These are phyloP conservation scores for Ascochyta pisi DNA, from an alignment of 2,329 filamentous ascomycete species.

Conservation along the genomic window DNA sequence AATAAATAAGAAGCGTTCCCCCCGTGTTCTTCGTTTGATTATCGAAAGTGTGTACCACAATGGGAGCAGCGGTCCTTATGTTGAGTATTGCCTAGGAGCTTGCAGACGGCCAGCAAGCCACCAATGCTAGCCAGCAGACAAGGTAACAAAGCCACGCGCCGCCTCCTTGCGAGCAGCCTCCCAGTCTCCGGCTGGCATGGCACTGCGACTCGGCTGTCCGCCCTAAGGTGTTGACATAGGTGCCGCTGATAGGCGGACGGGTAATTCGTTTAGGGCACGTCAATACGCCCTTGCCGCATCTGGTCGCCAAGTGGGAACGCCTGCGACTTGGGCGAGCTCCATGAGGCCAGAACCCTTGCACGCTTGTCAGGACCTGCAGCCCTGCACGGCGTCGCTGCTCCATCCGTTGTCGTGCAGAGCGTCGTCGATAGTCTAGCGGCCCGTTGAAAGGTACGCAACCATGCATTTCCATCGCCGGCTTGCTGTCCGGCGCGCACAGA, in stretches of 20 bases:
- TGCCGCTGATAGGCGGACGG: conserved; percentile 26
- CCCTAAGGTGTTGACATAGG: conserved; percentile 5
- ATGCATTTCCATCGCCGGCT: conserved; percentile 8
- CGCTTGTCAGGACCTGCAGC: conserved; percentile 21
- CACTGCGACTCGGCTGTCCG: conserved; percentile 19
- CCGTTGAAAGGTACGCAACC: conserved; percentile 18
- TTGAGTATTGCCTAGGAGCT: conserved; percentile 31
- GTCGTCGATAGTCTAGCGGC: conserved; percentile 19
- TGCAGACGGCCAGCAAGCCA: conserved; percentile 26
- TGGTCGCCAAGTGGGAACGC: conserved; percentile 7
- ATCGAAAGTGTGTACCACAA: conserved; percentile 23
- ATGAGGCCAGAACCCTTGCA: conserved; percentile 14
- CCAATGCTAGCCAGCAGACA: conserved; percentile 22
- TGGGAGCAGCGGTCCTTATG: conserved; percentile 40
- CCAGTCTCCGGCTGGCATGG: conserved; percentile 28
- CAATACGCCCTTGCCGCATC: conserved; percentile 18
- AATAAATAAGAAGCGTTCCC: conserved; percentile 19
- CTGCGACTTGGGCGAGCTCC: conserved; percentile 3
- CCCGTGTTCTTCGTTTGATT: conserved; percentile 21
- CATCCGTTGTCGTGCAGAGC: conserved; percentile 16
- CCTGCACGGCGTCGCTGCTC: conserved; percentile 15
- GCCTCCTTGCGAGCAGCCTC: conserved; percentile 26
- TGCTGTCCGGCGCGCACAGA: neutral
- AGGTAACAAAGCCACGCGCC: conserved; percentile 39
- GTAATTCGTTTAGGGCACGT: conserved; percentile 14